Conservation (phyloP, 2,329 filamentous ascomycete species). For the Fusarium mangiferae region DNA sequence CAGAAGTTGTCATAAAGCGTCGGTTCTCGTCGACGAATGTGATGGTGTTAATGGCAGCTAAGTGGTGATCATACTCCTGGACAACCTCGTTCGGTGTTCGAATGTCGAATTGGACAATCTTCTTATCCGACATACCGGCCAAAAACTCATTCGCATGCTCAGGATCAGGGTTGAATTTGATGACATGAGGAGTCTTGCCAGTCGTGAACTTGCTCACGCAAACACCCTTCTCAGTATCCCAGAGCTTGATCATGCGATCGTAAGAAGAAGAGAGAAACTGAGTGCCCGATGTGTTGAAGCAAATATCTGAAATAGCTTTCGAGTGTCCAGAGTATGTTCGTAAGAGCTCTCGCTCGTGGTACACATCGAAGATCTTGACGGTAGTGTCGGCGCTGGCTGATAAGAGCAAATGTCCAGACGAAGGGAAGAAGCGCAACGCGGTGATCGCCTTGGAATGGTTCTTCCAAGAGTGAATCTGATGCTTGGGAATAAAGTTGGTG, state of each 20-base stretch:
- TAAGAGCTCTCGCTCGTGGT: slow-evolving; percentile 87
- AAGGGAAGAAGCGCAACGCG: slow-evolving; percentile 88
- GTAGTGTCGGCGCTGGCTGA: slow-evolving; percentile 91
- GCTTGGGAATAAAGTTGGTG: slow-evolving; percentile 96
- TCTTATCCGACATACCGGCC: slow-evolving; percentile 98
- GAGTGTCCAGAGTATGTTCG: slow-evolving; percentile 92
- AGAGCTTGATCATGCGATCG: slow-evolving; percentile 95
- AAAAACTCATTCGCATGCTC: slow-evolving; percentile 89
- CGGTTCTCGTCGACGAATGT: slow-evolving; percentile 95
- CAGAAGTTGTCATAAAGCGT: slow-evolving; percentile 96
- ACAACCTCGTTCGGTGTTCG: slow-evolving; percentile 80
- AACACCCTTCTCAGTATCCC: slow-evolving; percentile 95
- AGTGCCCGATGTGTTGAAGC: slow-evolving; percentile 83
- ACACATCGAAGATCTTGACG: slow-evolving; percentile 94
- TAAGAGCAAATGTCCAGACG: slow-evolving; percentile 86
- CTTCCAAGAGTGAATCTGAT: slow-evolving; percentile 90
- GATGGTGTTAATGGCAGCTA: slow-evolving; percentile 97
- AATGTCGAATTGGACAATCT: slow-evolving; percentile 96
- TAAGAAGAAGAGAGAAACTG: slow-evolving; percentile 93
- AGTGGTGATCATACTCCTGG: slow-evolving; percentile 97
- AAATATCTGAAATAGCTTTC: slow-evolving; percentile 89
- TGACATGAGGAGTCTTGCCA: slow-evolving; percentile 93
- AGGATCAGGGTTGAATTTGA: slow-evolving; percentile 88
- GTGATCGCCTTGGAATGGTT: slow-evolving; percentile 86
- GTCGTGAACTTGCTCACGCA: slow-evolving; percentile 91